phyloP scores from a whole-genome alignment of 2,329 filamentous ascomycete species.

The Phoma herbarum region DNA sequence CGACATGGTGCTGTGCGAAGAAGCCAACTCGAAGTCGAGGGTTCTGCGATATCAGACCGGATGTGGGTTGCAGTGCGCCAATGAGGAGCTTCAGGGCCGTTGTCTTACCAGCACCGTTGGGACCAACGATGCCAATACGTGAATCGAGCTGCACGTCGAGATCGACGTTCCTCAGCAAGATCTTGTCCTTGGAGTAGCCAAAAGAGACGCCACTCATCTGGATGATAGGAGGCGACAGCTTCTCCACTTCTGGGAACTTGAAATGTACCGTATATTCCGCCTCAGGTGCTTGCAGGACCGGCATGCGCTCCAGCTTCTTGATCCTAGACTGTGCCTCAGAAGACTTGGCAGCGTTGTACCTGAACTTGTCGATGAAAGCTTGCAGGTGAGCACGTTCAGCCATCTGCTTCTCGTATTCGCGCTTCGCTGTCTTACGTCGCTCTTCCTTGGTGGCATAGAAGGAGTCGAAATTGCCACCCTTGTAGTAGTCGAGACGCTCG shows the following conservation, averaged over 20 bases:
- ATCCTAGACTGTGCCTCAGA: slow-evolving; percentile 98
- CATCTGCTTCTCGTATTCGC: slow-evolving; percentile 99
- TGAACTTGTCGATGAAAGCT: slow-evolving; percentile 98
- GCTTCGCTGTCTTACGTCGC: slow-evolving; percentile 92
- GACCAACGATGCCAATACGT: slow-evolving; percentile 97
- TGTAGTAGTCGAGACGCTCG: slow-evolving; percentile 97
- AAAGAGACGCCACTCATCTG: slow-evolving; percentile 95
- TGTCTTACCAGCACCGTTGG: slow-evolving; percentile 98
- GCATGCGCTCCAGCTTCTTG: slow-evolving; percentile 99
- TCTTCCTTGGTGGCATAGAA: slow-evolving; percentile 94
- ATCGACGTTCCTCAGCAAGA: slow-evolving; percentile 85
- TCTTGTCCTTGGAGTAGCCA: slow-evolving; percentile 82
- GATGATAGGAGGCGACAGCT: slow-evolving; percentile 95
- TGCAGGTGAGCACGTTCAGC: slow-evolving; percentile 90
- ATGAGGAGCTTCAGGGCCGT: slow-evolving; percentile 98
- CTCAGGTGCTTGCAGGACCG: slow-evolving; percentile 87
- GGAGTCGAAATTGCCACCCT: slow-evolving; percentile 85
- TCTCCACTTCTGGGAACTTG: slow-evolving; percentile 96
- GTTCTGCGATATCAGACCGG: slow-evolving; percentile 86
- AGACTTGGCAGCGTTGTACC: slow-evolving; percentile 98
- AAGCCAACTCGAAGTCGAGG: slow-evolving; percentile 90
- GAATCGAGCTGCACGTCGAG: slow-evolving; percentile 98
- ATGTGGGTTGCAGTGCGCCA: slow-evolving; percentile 77
- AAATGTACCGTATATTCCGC: slow-evolving; percentile 96
- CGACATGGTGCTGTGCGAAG: slow-evolving; percentile 98